Evolutionary conservation across 495 filamentous ascomycete genomes (phyloP).

Genomic region (Trichocladium antarcticum): DNA sequence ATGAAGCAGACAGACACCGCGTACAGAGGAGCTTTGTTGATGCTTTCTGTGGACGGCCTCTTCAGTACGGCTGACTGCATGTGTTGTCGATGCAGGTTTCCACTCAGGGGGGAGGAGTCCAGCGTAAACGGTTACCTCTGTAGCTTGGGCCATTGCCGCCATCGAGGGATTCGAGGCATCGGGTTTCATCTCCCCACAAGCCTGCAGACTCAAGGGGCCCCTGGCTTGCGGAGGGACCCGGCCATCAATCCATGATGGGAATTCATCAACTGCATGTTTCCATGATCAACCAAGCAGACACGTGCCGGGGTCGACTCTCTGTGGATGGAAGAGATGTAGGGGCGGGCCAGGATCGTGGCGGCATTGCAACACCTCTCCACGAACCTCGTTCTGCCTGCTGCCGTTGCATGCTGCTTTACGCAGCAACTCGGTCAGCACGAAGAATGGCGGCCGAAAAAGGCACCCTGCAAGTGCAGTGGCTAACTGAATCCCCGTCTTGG

Average conservation of each 20-base stretch:
- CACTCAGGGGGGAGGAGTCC: not conserved
- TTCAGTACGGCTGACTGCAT: not conserved
- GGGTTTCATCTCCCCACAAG: too few relatives aligned
- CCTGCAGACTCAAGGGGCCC: too few relatives aligned
- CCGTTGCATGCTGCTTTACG: not conserved
- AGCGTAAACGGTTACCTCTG: too few relatives aligned
- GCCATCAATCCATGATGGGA: too few relatives aligned
- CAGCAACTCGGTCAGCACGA: not conserved
- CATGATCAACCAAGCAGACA: not conserved
- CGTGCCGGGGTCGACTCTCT: too few relatives aligned
- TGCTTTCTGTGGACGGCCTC: not conserved
- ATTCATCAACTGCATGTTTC: not conserved
- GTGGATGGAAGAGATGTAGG: not conserved
- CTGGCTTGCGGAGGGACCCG: not conserved
- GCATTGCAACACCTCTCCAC: slow-evolving; percentile 4
- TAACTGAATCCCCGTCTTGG: not conserved
- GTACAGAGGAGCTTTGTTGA: not conserved
- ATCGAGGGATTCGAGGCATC: too few relatives aligned
- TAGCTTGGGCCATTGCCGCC: too few relatives aligned
- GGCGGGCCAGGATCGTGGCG: not conserved
- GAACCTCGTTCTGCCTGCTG: not conserved
- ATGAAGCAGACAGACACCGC: too few relatives aligned
- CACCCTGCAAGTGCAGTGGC: not conserved
- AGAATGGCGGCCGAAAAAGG: not conserved
- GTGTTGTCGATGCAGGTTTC: not conserved